Evolutionary conservation across 192 early-diverging fungal genomes (phyloP), one percentile per base, ranked within the genome.

Genomic region (Oehlia diaphana): DNA sequence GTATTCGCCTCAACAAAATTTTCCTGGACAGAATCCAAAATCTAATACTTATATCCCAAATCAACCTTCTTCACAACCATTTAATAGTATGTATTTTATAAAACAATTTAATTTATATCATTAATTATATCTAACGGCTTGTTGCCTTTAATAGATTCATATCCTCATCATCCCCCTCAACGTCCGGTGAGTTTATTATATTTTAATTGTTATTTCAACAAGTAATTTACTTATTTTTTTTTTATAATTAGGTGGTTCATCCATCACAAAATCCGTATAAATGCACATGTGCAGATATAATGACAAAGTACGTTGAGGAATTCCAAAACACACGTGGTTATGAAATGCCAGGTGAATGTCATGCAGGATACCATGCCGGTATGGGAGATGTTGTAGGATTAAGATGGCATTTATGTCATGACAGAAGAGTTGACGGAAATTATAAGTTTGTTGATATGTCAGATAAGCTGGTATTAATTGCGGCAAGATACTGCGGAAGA

Each of bases 381-480:
- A 39, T 50, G 8, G 71, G 71, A 10, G 71, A 72, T 16, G 26
- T 28, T 28, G 47, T 47, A 31, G 71, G 71, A 33, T 58, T 72
- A 50, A 9, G 21, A 23, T 50, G 26, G 44, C 71, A 72, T 53
- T 31, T 72, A 26, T 8, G 4, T 50, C 13, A 44, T 35, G 47
- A n/a, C 7, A 4, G 9, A 50, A 53, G n/a, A 72, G 28, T 53
- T 53, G 37, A 47, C 7, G 71, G 23, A 50, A 47, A 4, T 14
- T 72, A 47, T 72, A n/a, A 23, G 14, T 72, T 72, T 26, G 12
- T 3, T 39, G 13, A 26, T 26, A 28, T 10, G 12, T 9, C 8
- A 14, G 71, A 72, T 28, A 33, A 47, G 31, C 71, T 72, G n/a
- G 42, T 72, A 28, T 31, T 72, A 53, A 23, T 72, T 26, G 16